phyloP scores from a whole-genome alignment of 306 rosid genomes.

The Glycine tomentella region DNA sequence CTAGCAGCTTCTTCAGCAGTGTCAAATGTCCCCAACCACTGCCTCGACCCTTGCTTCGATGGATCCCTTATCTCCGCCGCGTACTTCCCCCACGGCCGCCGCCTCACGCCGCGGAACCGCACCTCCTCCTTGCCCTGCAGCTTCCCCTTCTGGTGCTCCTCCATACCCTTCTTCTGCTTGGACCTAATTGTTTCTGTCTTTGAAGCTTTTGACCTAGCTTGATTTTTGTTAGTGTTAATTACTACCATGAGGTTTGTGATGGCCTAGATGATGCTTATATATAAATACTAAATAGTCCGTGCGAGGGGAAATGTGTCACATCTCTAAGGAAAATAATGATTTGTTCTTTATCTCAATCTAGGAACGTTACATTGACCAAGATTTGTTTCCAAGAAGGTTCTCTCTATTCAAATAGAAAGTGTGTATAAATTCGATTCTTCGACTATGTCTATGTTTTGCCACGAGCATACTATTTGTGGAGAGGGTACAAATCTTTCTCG shows the following conservation, averaged over 20 bases:
- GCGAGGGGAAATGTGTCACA: slow-evolving; percentile 6
- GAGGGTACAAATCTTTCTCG: slow-evolving; percentile 32
- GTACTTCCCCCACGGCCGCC: slow-evolving; percentile 90
- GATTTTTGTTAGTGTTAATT: not conserved
- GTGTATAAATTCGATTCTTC: slow-evolving; percentile 67
- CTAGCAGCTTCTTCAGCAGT: slow-evolving; percentile 87
- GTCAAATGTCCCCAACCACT: slow-evolving; percentile 86
- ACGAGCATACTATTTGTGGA: slow-evolving; percentile 32
- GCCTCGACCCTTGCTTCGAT: slow-evolving; percentile 72
- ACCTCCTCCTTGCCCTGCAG: slow-evolving; percentile 55
- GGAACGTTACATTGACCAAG: slow-evolving; percentile 63
- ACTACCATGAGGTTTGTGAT: slow-evolving; percentile 12
- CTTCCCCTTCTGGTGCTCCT: slow-evolving; percentile 56
- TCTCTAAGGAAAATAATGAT: slow-evolving; percentile 27
- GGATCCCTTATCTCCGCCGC: slow-evolving; percentile 92
- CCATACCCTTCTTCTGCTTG: slow-evolving; percentile 47
- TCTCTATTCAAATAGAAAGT: slow-evolving; percentile 44
- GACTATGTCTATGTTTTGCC: slow-evolving; percentile 51
- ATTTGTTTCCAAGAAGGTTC: slow-evolving; percentile 52
- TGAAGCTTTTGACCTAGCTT: not conserved
- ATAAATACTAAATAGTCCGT: not conserved
- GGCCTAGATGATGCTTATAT: slow-evolving; percentile 42
- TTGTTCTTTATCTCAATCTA: slow-evolving; percentile 43
- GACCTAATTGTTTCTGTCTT: no score
- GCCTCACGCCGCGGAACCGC: slow-evolving; percentile 68